phyloP scores from a whole-genome alignment of 495 filamentous ascomycete species.

The Penicillium manginii region DNA sequence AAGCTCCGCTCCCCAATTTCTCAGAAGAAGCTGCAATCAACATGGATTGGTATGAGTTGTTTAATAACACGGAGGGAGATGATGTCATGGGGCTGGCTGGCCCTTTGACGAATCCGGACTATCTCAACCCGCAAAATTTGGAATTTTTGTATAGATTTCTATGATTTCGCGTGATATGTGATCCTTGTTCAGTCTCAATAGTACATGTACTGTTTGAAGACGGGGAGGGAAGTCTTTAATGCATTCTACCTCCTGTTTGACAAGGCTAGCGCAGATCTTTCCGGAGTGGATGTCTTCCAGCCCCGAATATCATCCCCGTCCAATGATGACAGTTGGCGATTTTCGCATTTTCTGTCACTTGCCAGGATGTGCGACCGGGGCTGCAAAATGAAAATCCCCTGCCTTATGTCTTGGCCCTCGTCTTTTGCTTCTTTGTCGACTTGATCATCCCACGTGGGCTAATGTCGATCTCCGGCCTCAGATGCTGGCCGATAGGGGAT shows the following conservation, averaged over 20 bases:
- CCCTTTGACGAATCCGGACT: conserved; percentile 34
- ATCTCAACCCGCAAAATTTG: conserved; percentile 44
- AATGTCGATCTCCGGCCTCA: neutral
- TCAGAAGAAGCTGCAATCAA: conserved; percentile 23
- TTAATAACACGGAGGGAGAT: conserved; percentile 42
- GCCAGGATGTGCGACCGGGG: too few species aligned
- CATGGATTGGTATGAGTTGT: conserved; percentile 44
- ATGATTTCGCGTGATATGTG: neutral
- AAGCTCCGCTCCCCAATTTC: neutral
- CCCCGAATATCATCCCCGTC: neutral
- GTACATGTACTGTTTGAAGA: too few species aligned
- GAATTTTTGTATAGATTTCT: conserved; percentile 47
- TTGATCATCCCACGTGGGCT: neutral
- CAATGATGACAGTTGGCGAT: neutral
- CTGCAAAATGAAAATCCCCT: too few species aligned
- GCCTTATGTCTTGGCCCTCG: too few species aligned
- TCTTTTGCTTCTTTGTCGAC: neutral
- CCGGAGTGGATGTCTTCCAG: neutral
- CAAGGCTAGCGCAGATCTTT: neutral
- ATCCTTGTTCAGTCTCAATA: neutral
- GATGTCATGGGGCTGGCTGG: conserved; percentile 37
- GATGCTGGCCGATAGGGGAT: conserved; percentile 28
- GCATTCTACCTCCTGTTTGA: too few species aligned
- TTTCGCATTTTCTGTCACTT: neutral
- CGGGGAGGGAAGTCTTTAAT: neutral